Base-by-base conservation (phyloP, 768 basidiomycete species). In the Pleurotus sapidus region DNA sequence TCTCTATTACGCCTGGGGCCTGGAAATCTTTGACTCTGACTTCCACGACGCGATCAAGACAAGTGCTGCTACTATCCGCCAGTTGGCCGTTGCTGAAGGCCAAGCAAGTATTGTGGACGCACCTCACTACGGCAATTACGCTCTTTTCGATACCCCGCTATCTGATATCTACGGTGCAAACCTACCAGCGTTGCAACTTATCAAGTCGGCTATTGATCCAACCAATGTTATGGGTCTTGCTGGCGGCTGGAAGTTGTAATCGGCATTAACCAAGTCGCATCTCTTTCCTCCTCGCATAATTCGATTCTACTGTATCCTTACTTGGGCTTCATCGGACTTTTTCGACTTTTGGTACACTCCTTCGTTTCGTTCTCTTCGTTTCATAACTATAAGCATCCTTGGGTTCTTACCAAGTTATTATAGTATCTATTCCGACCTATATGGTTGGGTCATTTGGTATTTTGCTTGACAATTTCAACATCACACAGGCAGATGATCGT, bases 81-180 rank as follows among this genome's bases (percentile, higher is more conserved):
- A 69, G 27, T 71, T 76, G 12, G 77, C 75, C 2, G 59, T 73
- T 4, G 63, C 63, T 17, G 68, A 77, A 49, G 79, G 79, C 9
- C 77, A 81, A 64, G 55, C 51, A 11, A 64, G 70, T 46, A 56
- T 75, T 20, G 63, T 59, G 5, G 63, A 69, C n/a, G 76, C 74
- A 3, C 63, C 79, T 3, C 58, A 78, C 49, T 88, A 89, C 64
- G 73, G 75, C 24, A 89, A 90, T 65, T 87, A 88, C 60, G 86
- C 86, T 4, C 68, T 81, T 5, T 68, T 61, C 39, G 77, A 77
- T 54, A 86, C 84, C 3, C 76, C 84, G 0, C 53, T 85, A 18
- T 67, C 75, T 53, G 58, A 65, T 8, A 70, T 89, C 25, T 87
- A 83, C 60, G 84, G 83, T 2, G 60, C 45, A 2, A 82, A 86